Percentiles rank a stretch among this genome's conserved stretches.
phyloP scores from a whole-genome alignment of 1,139 yeast species.

The Sugiyamaella paludigena region DNA sequence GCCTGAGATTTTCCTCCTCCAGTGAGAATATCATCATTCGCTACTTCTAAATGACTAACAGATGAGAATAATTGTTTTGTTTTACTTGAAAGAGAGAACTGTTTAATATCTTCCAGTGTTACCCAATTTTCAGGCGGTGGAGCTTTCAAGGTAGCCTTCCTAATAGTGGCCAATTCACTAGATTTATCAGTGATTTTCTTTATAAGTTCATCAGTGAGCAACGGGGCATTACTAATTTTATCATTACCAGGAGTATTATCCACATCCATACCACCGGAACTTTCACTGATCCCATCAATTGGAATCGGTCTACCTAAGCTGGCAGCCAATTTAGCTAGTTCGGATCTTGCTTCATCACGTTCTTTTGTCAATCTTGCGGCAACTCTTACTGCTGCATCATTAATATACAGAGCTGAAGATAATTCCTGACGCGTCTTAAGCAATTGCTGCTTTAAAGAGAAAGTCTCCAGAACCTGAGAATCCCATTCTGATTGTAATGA shows the following conservation, averaged over 20 bases:
- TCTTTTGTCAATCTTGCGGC: constrained; percentile 73
- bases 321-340: constrained; percentile 48
- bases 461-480: constrained; percentile 76
- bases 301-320: constrained; percentile 13
- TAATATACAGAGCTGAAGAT: constrained; percentile 73
- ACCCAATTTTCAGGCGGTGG: constrained; percentile 21
- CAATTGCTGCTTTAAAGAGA: constrained; percentile 70
- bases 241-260: constrained; percentile 11
- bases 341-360: constrained; percentile 66
- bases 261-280: constrained; percentile 17
- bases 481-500: constrained; percentile 90
- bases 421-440: constrained; percentile 66
- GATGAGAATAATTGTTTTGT: constrained; percentile 30
- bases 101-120: constrained; percentile 16
- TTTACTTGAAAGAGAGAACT: constrained; percentile 14
- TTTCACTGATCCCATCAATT: constrained; percentile 10
- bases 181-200: constrained; percentile 20
- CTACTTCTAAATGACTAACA: constrained; percentile 22
- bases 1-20: constrained; percentile 33
- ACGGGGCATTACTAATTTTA: neutral
- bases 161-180: constrained; percentile 22
- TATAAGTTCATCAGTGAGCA: constrained; percentile 4
- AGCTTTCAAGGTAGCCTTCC: constrained; percentile 18
- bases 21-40: constrained; percentile 21
- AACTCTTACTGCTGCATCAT: constrained; percentile 88